A percentile compares a stretch with the other conserved stretches of the same genome.
Conservation (phyloP, 257 asterid genomes). For the Penstemon davidsonii region DNA sequence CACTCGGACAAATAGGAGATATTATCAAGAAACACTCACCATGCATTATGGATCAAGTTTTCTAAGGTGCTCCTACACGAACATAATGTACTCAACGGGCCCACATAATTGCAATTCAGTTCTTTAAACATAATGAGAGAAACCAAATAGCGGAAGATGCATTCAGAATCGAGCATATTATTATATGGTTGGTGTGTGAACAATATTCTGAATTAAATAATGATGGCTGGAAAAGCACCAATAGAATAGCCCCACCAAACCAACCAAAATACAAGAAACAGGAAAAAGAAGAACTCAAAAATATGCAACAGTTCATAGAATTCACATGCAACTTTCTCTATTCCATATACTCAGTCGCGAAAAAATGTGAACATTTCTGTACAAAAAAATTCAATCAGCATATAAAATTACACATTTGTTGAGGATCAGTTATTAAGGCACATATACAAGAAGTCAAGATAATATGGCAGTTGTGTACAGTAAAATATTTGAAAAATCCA, state of each 20-base stretch:
- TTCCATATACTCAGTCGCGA: not conserved
- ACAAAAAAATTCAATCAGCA: not conserved
- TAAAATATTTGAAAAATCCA: slow-evolving; percentile 14
- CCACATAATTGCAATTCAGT: too few relatives aligned
- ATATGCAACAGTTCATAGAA: not conserved
- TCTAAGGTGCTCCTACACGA: not conserved
- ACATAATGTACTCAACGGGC: not conserved
- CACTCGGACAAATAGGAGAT: not conserved
- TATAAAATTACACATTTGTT: not conserved
- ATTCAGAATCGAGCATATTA: not conserved
- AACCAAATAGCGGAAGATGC: not conserved
- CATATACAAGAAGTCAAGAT: not conserved
- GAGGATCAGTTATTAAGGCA: not conserved
- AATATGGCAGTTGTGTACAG: not conserved
- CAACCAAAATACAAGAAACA: not conserved
- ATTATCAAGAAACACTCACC: not conserved
- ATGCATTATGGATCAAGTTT: not conserved
- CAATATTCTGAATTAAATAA: not conserved
- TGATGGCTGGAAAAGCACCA: not conserved
- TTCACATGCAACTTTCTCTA: slow-evolving; percentile 7
- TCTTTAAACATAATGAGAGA: not conserved
- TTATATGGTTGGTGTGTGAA: not conserved
- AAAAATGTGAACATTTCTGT: not conserved
- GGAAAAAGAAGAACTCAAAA: not conserved
- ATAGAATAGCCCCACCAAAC: not conserved